These are phyloP conservation scores for Lactarius evosmus DNA, from an alignment of 768 basidiomycete genomes.

Conservation along the genomic window DNA sequence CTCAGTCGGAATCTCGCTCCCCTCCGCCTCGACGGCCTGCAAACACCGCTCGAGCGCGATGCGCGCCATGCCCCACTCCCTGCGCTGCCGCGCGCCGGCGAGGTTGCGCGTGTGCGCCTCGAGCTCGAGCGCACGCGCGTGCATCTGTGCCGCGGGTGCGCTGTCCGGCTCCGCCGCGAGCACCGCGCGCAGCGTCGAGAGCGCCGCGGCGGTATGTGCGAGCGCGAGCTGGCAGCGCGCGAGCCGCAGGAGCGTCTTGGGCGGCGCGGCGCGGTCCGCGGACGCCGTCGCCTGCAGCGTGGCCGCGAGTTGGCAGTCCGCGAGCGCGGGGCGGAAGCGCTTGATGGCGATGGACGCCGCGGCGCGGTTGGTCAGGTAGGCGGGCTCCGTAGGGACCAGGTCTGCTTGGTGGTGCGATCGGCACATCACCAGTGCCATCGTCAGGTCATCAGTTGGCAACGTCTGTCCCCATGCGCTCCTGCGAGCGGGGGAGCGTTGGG, in stretches of 20 bases:
- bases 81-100: slow-evolving; percentile 49
- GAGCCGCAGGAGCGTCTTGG: slow-evolving; percentile 80
- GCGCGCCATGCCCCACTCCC: slow-evolving; percentile 75
- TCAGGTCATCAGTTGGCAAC: background rate
- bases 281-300: slow-evolving; percentile 53
- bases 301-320: slow-evolving; percentile 75
- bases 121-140: slow-evolving; percentile 56
- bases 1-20: slow-evolving; percentile 67
- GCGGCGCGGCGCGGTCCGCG: slow-evolving; percentile 40
- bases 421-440: background rate
- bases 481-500: background rate
- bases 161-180: slow-evolving; percentile 33
- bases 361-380: slow-evolving; percentile 82
- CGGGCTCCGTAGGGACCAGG: slow-evolving; percentile 49
- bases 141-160: slow-evolving; percentile 42
- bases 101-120: slow-evolving; percentile 66
- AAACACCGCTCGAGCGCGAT: slow-evolving; percentile 78
- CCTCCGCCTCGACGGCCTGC: slow-evolving; percentile 70
- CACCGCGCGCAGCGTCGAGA: slow-evolving; percentile 60
- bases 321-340: slow-evolving; percentile 67
- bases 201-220: slow-evolving; percentile 63
- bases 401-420: slow-evolving; percentile 28
- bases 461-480: background rate
- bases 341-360: slow-evolving; percentile 83
- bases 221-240: slow-evolving; percentile 82